Evolutionary conservation across 1,284 basidiomycete genomes (phyloP).

Genomic region (Cryptococcus depauperatus): DNA sequence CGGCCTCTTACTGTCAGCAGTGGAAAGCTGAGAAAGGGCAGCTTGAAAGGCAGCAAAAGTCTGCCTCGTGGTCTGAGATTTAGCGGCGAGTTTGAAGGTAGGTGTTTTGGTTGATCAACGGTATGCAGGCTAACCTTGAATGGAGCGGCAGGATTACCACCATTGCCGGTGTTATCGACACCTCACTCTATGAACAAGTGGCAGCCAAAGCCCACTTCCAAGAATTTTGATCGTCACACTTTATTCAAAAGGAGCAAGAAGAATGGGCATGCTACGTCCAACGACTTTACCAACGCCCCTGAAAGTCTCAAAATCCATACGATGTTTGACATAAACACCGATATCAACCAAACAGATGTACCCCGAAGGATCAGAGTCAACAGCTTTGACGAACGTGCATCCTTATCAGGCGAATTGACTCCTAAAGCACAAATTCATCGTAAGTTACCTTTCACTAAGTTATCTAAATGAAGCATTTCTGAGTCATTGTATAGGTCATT

Average conservation of each 20-base stretch:
- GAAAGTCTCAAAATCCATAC: conserved; percentile 17
- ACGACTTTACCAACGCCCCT: conserved; percentile 12
- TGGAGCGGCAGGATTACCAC: background rate
- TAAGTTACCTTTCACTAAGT: background rate
- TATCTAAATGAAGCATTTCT: background rate
- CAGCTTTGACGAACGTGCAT: conserved; percentile 11
- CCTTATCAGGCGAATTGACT: background rate
- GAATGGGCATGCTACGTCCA: no score
- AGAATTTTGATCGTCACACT: background rate
- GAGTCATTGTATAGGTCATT: conserved; percentile 9
- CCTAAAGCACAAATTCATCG: background rate
- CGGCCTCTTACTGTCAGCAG: background rate
- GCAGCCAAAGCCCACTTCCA: background rate
- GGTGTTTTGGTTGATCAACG: background rate
- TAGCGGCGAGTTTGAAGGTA: conserved; percentile 6
- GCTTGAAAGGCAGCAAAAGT: conserved; percentile 14
- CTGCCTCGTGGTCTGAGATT: conserved; percentile 15
- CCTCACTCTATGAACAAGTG: conserved; percentile 7
- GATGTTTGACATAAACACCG: conserved; percentile 15
- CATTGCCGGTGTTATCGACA: background rate
- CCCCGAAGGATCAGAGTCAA: conserved; percentile 10
- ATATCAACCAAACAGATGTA: conserved; percentile 2
- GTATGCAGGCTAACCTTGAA: background rate
- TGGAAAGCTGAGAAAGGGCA: conserved; percentile 8
- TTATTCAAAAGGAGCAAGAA: background rate